phyloP scores from a whole-genome alignment of 495 filamentous ascomycete genomes.

The Massariosphaeria phaeospora region DNA sequence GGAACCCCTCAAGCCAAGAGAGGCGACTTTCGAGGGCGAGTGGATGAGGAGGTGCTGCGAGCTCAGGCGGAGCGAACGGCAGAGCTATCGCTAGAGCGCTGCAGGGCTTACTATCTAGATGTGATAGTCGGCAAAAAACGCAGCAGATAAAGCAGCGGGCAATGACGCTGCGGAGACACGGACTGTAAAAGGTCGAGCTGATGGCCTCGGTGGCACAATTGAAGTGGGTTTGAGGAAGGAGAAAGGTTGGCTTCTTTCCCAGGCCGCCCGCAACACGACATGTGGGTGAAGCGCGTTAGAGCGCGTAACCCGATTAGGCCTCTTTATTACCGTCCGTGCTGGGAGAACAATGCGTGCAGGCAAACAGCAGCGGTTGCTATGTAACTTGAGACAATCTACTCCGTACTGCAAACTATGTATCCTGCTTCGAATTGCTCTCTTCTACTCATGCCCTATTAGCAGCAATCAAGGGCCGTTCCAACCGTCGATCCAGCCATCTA shows the following conservation, averaged over 20 bases:
- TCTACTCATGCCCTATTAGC: too few species aligned
- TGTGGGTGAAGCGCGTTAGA: neutral
- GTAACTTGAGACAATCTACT: too few species aligned
- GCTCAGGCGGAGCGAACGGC: neutral
- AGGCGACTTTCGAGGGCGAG: neutral
- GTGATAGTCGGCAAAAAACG: too few species aligned
- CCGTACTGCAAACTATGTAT: too few species aligned
- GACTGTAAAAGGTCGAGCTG: neutral
- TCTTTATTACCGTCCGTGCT: too few species aligned
- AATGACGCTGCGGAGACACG: neutral
- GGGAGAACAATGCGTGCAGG: neutral
- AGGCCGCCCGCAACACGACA: neutral
- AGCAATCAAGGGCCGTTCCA: too few species aligned
- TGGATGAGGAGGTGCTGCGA: constrained; percentile 4
- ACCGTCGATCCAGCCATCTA: too few species aligned
- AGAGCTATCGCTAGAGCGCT: neutral
- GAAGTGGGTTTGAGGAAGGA: neutral
- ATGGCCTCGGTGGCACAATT: constrained; percentile 13
- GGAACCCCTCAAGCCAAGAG: too few species aligned
- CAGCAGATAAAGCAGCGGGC: neutral
- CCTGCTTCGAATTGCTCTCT: too few species aligned
- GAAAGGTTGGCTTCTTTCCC: constrained; percentile 12
- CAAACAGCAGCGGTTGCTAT: constrained; percentile 3
- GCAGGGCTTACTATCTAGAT: neutral
- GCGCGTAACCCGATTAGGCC: neutral